Conservation (phyloP, 2,329 filamentous ascomycete genomes). For the Cryoendolithus antarcticus region DNA sequence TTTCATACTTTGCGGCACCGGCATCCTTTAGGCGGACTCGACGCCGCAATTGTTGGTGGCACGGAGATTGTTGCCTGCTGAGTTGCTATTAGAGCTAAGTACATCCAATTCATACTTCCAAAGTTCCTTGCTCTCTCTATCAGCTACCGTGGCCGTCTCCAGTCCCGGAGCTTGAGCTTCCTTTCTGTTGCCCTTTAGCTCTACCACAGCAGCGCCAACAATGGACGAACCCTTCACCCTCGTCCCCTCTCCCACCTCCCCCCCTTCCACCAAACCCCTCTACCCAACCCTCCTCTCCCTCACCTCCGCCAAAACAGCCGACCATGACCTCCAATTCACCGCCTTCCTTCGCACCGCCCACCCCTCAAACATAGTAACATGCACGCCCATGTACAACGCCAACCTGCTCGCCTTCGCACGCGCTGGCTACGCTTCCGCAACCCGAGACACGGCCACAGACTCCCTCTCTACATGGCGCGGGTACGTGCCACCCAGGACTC, state of each 20-base stretch:
- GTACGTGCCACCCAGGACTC: slow-evolving; percentile 21
- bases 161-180: no score
- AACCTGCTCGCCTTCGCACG: slow-evolving; percentile 30
- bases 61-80: no score
- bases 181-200: no score
- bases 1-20: no score
- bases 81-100: no score
- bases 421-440: slow-evolving; percentile 28
- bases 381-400: slow-evolving; percentile 25
- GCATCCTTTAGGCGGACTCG: no score
- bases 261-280: slow-evolving; percentile 15
- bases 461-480: slow-evolving; percentile 27
- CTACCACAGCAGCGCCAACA: no score
- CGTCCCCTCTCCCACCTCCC: slow-evolving; percentile 13
- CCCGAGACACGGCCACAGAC: slow-evolving; percentile 27
- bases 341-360: slow-evolving; percentile 24
- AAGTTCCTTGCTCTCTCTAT: no score
- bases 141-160: no score
- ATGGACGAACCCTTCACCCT: slow-evolving; percentile 22
- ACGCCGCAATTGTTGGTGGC: no score
- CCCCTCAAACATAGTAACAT: slow-evolving; percentile 27
- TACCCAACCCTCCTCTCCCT: slow-evolving; percentile 25
- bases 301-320: slow-evolving; percentile 23
- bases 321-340: slow-evolving; percentile 29
- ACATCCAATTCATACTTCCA: no score